Evolutionary conservation across 768 basidiomycete genomes (phyloP).

Genomic region (Lactifluus hygrophoroides): DNA sequence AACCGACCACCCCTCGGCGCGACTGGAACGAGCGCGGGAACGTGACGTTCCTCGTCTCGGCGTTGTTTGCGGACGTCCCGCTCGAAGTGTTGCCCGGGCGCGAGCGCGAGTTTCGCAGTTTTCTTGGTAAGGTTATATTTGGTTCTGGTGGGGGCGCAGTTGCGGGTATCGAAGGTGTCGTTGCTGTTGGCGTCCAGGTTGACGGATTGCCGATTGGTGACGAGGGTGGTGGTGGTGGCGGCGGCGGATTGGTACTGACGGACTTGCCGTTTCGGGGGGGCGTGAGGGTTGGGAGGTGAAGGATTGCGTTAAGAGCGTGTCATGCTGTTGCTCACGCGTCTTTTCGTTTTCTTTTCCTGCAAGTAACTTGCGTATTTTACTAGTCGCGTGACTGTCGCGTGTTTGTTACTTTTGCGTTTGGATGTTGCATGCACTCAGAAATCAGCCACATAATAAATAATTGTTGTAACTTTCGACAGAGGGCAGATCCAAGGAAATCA

Average conservation of each 20-base stretch:
- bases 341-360: too few species aligned
- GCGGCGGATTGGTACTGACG: conserved; percentile 5
- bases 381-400: too few species aligned
- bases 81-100: conserved; percentile 72
- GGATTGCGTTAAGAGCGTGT: not conserved
- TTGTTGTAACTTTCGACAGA: too few species aligned
- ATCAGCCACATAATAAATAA: too few species aligned
- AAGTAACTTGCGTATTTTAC: too few species aligned
- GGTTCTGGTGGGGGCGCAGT: conserved; percentile 5
- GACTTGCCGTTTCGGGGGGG: conserved; percentile 17
- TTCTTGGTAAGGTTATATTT: conserved; percentile 59
- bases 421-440: too few species aligned
- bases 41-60: conserved; percentile 48
- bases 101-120: conserved; percentile 64
- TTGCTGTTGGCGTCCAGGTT: conserved; percentile 12
- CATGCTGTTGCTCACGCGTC: too few species aligned
- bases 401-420: too few species aligned
- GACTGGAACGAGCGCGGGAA: conserved; percentile 40
- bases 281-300: conserved; percentile 11
- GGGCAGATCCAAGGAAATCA: too few species aligned
- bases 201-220: conserved; percentile 11
- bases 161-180: conserved; percentile 16
- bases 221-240: not conserved
- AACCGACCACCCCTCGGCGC: conserved; percentile 32
- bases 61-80: conserved; percentile 64